Conservation (phyloP, 2,329 filamentous ascomycete species). For the Ambrosiella xylebori region DNA sequence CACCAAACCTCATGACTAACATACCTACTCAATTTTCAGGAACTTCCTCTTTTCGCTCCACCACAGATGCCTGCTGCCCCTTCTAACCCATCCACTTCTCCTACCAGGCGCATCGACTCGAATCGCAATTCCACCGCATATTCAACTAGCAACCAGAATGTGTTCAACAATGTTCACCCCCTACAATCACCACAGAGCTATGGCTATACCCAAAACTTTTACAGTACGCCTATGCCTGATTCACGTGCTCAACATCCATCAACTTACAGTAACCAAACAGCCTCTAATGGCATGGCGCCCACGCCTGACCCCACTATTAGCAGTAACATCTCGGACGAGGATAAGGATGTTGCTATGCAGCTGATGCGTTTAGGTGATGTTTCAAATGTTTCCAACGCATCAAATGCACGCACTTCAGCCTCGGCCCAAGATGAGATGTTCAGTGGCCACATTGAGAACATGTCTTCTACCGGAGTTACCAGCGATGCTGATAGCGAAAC, state of each 20-base stretch:
- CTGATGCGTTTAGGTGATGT: conserved; percentile 80
- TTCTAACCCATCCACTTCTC: conserved; percentile 96
- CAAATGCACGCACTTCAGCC: conserved; percentile 79
- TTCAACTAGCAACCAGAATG: conserved; percentile 57
- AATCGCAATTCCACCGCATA: conserved; percentile 59
- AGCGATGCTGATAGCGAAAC: conserved; percentile 58
- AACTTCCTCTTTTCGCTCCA: conserved; percentile 86
- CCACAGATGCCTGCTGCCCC: conserved; percentile 82
- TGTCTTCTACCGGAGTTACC: conserved; percentile 71
- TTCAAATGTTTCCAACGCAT: conserved; percentile 62
- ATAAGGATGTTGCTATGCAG: conserved; percentile 84
- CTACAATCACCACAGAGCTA: conserved; percentile 76
- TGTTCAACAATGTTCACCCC: conserved; percentile 59
- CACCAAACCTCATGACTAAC: not conserved
- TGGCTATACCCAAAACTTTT: conserved; percentile 24
- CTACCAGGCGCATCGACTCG: conserved; percentile 63
- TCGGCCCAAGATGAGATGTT: conserved; percentile 89
- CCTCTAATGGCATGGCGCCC: conserved; percentile 43
- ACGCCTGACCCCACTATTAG: conserved; percentile 95
- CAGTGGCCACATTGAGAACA: conserved; percentile 70
- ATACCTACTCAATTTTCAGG: conserved; percentile 34
- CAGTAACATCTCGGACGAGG: conserved; percentile 91
- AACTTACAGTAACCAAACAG: conserved; percentile 18
- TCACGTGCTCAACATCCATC: conserved; percentile 42
- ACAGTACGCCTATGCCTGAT: conserved; percentile 33